Conservation (phyloP, 768 basidiomycete species). For the Collybia sordida region DNA sequence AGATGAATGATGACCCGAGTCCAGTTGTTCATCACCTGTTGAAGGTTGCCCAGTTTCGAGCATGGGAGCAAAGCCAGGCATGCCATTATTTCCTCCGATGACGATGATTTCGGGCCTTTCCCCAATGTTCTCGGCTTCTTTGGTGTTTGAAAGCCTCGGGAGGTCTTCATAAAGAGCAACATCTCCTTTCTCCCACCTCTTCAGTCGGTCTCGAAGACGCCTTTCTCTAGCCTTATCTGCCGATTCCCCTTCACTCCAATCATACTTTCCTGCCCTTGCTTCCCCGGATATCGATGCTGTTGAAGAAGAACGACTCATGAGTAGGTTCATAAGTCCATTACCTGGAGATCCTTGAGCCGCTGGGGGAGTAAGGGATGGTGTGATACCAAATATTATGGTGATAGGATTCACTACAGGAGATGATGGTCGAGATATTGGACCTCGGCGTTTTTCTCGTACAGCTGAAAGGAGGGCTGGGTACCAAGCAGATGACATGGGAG, state of each 20-base stretch:
- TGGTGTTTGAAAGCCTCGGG: constrained; percentile 45
- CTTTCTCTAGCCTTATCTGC: constrained; percentile 70
- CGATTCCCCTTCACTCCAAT: constrained; percentile 67
- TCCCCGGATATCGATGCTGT: constrained; percentile 26
- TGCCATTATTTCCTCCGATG: constrained; percentile 39
- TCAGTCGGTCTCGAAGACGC: constrained; percentile 68
- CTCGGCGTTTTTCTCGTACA: constrained; percentile 73
- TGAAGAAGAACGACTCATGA: constrained; percentile 42
- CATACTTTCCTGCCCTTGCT: constrained; percentile 39
- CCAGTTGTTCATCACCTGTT: constrained; percentile 19
- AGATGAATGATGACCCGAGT: constrained; percentile 26
- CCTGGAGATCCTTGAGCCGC: constrained; percentile 24
- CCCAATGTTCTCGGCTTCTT: constrained; percentile 35
- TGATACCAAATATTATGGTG: constrained; percentile 85
- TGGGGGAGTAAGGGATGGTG: constrained; percentile 68
- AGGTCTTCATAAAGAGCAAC: constrained; percentile 59
- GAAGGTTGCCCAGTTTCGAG: constrained; percentile 18
- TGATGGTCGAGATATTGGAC: constrained; percentile 56
- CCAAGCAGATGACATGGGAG: constrained; percentile 72
- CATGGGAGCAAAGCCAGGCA: constrained; percentile 35
- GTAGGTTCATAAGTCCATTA: constrained; percentile 40
- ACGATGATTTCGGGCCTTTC: constrained; percentile 48
- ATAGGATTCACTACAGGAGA: constrained; percentile 69
- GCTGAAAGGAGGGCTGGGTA: constrained; percentile 78
- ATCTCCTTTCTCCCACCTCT: constrained; percentile 73